Conservation (phyloP, 73 alveolate genomes). For the Tetrahymena thermophila region DNA sequence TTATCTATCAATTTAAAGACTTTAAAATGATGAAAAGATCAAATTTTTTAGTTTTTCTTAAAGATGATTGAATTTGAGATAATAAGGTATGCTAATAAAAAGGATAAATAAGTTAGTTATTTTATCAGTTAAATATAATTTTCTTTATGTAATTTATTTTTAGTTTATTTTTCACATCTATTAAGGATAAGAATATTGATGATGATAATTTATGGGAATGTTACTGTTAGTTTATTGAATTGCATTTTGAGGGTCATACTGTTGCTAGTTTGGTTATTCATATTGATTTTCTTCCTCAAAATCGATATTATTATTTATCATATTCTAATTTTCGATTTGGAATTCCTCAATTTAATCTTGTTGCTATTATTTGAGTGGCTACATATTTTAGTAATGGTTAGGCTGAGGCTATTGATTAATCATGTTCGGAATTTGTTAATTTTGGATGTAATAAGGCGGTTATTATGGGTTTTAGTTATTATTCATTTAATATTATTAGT, state of each 20-base stretch:
- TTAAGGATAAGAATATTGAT: not conserved
- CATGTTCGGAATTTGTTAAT: not conserved
- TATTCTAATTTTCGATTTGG: not conserved
- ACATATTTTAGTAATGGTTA: not conserved
- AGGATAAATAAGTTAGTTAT: not conserved
- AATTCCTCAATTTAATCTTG: not conserved
- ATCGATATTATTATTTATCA: not conserved
- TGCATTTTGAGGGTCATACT: not conserved
- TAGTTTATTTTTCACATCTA: not conserved
- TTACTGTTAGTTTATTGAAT: not conserved
- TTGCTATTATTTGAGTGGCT: not conserved
- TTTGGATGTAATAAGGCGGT: not conserved
- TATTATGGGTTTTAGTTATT: not conserved
- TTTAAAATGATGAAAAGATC: too few species aligned
- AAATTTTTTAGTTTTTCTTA: too few species aligned
- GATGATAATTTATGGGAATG: not conserved
- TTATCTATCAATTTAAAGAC: too few species aligned
- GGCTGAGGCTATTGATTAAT: not conserved
- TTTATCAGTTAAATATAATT: not conserved
- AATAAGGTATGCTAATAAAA: not conserved
- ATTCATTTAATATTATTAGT: not conserved
- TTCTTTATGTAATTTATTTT: not conserved
- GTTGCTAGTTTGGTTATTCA: not conserved
- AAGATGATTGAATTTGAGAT: not conserved
- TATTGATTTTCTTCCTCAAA: not conserved